Evolutionary conservation across 208 protist species (phyloP).

Genomic region (Leishmania amazonensis): DNA sequence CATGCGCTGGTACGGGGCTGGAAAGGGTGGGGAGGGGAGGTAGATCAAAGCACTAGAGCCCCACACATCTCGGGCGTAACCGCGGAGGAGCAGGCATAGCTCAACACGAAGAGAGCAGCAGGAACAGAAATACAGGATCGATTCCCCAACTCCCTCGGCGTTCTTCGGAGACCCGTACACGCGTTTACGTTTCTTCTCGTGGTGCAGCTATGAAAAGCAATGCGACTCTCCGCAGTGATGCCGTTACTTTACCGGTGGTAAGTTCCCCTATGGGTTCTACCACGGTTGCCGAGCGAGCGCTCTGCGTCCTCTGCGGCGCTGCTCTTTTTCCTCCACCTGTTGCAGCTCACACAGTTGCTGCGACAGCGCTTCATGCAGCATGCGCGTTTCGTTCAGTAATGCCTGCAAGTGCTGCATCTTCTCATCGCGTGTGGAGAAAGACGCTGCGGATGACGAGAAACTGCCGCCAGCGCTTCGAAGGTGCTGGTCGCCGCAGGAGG

Average conservation of each 20-base stretch:
- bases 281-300: background rate
- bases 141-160: background rate
- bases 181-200: background rate
- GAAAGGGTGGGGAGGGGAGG: background rate
- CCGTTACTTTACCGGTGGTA: background rate
- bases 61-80: background rate
- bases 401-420: background rate
- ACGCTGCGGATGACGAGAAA: background rate
- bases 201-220: background rate
- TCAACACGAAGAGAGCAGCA: background rate
- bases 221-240: no score
- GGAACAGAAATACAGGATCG: background rate
- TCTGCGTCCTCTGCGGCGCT: background rate
- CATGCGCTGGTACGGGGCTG: background rate
- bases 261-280: background rate
- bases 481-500: background rate
- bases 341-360: slow-evolving; percentile 20
- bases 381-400: slow-evolving; percentile 18
- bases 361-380: slow-evolving; percentile 13
- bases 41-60: background rate
- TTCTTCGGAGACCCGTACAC: background rate
- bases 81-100: background rate
- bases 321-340: slow-evolving; percentile 2
- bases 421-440: background rate
- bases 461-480: background rate